phyloP scores from a whole-genome alignment of 129 eudicot genomes.

The Logfia minima region DNA sequence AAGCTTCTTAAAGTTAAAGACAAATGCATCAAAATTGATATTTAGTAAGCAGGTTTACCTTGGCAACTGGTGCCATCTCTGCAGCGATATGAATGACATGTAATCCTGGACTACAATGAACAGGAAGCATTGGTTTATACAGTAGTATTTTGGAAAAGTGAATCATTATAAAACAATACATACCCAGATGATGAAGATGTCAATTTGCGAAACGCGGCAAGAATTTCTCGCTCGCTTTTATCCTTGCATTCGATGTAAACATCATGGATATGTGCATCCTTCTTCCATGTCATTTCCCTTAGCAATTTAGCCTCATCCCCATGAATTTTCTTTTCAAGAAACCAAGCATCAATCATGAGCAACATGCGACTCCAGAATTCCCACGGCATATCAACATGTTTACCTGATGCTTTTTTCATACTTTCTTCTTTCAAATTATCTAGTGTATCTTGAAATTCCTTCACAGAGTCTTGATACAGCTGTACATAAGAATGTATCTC shows the following conservation, averaged over 20 bases:
- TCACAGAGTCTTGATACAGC: slow-evolving; percentile 78
- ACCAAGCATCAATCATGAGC: slow-evolving; percentile 91
- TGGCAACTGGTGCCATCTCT: slow-evolving; percentile 99
- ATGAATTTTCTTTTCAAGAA: slow-evolving; percentile 76
- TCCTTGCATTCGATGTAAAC: slow-evolving; percentile 74
- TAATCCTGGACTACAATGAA: slow-evolving; percentile 68
- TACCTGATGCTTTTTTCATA: slow-evolving; percentile 56
- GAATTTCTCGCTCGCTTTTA: slow-evolving; percentile 58
- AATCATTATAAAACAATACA: slow-evolving; percentile 18
- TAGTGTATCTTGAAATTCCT: slow-evolving; percentile 86
- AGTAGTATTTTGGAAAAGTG: not conserved
- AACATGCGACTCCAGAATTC: slow-evolving; percentile 85
- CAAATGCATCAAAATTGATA: not conserved
- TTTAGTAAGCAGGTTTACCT: slow-evolving; percentile 44
- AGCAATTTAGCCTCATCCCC: slow-evolving; percentile 61
- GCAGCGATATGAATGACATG: slow-evolving; percentile 95
- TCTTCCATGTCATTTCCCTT: slow-evolving; percentile 83
- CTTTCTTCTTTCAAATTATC: slow-evolving; percentile 72
- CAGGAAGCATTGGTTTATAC: slow-evolving; percentile 26
- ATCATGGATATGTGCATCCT: slow-evolving; percentile 63
- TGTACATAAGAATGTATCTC: slow-evolving; percentile 82
- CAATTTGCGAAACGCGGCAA: slow-evolving; percentile 61
- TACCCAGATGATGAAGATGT: slow-evolving; percentile 61
- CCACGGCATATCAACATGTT: slow-evolving; percentile 77
- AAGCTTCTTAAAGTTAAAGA: not conserved